Percentiles rank a stretch among this genome's conserved stretches.
phyloP scores from a whole-genome alignment of 495 filamentous ascomycete species.

The Oleoguttula mirabilis region DNA sequence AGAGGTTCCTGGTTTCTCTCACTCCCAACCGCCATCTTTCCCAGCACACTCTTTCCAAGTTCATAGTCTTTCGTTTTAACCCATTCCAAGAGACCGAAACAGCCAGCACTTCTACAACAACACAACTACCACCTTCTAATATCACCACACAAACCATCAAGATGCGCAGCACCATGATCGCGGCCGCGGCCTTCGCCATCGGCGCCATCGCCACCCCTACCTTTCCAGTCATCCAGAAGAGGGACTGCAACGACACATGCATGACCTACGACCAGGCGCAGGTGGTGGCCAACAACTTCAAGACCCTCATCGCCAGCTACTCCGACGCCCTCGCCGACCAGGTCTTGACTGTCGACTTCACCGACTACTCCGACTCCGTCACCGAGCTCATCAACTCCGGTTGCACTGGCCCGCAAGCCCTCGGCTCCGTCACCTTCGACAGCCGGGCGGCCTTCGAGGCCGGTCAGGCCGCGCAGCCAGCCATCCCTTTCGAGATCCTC shows the following conservation, averaged over 20 bases:
- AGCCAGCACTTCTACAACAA: neutral
- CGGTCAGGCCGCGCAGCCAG: constrained; percentile 11
- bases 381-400: constrained; percentile 17
- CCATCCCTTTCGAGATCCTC: constrained; percentile 18
- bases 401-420: constrained; percentile 11
- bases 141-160: neutral
- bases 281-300: constrained; percentile 15
- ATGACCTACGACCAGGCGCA: constrained; percentile 13
- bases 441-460: constrained; percentile 2
- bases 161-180: constrained; percentile 57
- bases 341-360: constrained; percentile 12
- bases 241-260: constrained; percentile 28
- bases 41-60: neutral
- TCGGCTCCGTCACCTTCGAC: constrained; percentile 16
- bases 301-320: constrained; percentile 14
- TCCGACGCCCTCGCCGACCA: constrained; percentile 1
- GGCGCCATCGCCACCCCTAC: constrained; percentile 49
- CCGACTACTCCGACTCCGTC: constrained; percentile 17
- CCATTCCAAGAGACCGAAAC: neutral
- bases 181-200: constrained; percentile 48
- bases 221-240: constrained; percentile 36
- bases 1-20: neutral
- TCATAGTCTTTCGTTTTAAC: neutral
- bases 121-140: neutral
- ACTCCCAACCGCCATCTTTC: neutral